Base-by-base conservation (phyloP, 805 yeast genomes). In the Clavispora asparagi region DNA sequence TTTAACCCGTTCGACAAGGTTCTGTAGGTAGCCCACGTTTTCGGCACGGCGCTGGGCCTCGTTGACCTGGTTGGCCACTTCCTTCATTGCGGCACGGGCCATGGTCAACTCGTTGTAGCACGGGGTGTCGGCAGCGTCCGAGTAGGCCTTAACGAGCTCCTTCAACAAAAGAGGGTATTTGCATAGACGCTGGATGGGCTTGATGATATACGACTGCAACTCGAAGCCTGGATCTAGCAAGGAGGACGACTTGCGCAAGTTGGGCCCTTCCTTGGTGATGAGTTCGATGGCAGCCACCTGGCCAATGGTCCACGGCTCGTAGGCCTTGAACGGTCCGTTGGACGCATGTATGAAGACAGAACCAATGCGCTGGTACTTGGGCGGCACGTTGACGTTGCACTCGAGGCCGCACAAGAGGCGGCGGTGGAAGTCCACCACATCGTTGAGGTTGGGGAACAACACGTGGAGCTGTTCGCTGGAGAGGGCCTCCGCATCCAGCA, bases 141-240 rank as follows among this genome's bases (percentile, higher is more conserved):
- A 47, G 10, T 89, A 78, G 42, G 73, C 62, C 61, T 88, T 89
- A 42, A 87, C 63, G 44, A 94, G 72, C 60, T 88, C 94, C 56
- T 78, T 81, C 43, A 94, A 67, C 41, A 94, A 72, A 43, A 94
- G 68, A 1, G 98, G 99, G 64, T 94, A 94, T 63, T 91, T 88
- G 74, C 97, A 88, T n/a, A 94, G 76, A 52, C 99, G 78, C 70
- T 94, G 99, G 33, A 94, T 88, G 0, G 99, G 99, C 63, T 92
- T 94, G 56, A 94, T 80, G 37, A 94, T 74, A 64, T 87, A 87
- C 42, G 92, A 83, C 61, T 87, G 98, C 44, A 94, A 73, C 64
- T 92, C 99, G 60, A 90, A 83, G 38, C 88, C 85, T 26, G 94
- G 92, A 53, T 83, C 92, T 49, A 91, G 81, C 35, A 90, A 67